Conservation (phyloP, 345 rosid species). For the Lepidium didymum region DNA sequence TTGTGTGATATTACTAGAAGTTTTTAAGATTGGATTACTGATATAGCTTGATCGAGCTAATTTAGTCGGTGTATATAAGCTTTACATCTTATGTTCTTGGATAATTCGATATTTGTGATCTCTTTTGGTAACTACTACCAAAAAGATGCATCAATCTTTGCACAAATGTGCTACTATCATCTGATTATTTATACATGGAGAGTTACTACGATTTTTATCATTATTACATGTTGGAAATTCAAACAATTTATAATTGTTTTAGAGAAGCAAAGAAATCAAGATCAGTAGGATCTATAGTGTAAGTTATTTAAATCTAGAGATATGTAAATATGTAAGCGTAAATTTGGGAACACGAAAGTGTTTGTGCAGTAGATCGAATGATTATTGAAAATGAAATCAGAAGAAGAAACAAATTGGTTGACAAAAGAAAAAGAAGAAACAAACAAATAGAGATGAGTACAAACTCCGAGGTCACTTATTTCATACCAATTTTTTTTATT, state of each 20-base stretch:
- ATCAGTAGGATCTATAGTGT: neutral
- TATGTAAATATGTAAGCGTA: neutral
- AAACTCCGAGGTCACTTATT: conserved; percentile 16
- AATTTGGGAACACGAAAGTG: conserved; percentile 2
- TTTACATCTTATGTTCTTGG: too few species aligned
- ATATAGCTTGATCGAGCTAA: too few species aligned
- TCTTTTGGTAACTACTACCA: too few species aligned
- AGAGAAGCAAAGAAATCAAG: too few species aligned
- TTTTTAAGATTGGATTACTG: too few species aligned
- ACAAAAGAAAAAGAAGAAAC: too few species aligned
- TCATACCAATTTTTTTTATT: too few species aligned
- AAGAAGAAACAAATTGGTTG: conserved; percentile 19
- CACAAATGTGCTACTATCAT: neutral
- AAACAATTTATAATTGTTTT: too few species aligned
- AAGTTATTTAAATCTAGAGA: neutral
- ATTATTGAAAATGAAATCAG: neutral
- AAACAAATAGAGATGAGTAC: conserved; percentile 16
- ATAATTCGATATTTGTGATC: too few species aligned
- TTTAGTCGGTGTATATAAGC: too few species aligned
- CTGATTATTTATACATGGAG: neutral
- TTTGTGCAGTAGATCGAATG: neutral
- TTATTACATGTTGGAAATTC: neutral
- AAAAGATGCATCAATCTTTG: neutral
- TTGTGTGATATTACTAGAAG: too few species aligned
- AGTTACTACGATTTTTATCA: neutral